Percentiles rank a stretch among this genome's conserved stretches.
These are phyloP conservation scores for Arthrobotrys entomopaga DNA, from an alignment of 2,329 filamentous ascomycete genomes.

Conservation along the genomic window DNA sequence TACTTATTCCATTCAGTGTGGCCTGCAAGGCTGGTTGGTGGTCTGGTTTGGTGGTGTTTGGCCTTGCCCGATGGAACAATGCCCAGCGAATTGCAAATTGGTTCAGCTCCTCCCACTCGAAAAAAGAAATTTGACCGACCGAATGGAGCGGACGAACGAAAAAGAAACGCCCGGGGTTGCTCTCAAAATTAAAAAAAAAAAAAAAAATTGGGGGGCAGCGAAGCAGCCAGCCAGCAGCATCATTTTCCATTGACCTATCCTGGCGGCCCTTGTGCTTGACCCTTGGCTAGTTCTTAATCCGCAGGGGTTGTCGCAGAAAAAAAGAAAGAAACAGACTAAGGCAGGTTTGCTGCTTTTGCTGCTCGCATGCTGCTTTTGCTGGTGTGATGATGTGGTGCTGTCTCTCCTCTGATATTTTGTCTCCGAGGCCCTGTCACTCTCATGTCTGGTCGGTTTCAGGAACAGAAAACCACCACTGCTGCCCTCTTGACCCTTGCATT, in stretches of 20 bases:
- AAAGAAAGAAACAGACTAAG: slow-evolving; percentile 34
- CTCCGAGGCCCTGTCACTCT: slow-evolving; percentile 41
- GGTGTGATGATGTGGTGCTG: slow-evolving; percentile 50
- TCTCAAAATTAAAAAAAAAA: slow-evolving; percentile 16
- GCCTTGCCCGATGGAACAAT: slow-evolving; percentile 52
- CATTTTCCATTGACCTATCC: slow-evolving; percentile 54
- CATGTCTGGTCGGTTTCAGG: slow-evolving; percentile 49
- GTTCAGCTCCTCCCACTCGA: slow-evolving; percentile 54
- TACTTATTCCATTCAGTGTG: too few species aligned
- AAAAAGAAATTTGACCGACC: slow-evolving; percentile 42
- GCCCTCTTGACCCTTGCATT: slow-evolving; percentile 30
- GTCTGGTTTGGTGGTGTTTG: slow-evolving; percentile 40
- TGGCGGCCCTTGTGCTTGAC: slow-evolving; percentile 51
- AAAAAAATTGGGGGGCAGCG: slow-evolving; percentile 53
- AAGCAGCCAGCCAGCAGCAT: slow-evolving; percentile 20
- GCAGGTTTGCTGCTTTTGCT: slow-evolving; percentile 38
- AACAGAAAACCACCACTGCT: slow-evolving; percentile 18
- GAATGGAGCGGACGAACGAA: slow-evolving; percentile 10
- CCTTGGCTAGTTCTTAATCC: slow-evolving; percentile 29
- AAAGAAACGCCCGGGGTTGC: slow-evolving; percentile 24
- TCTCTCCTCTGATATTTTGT: slow-evolving; percentile 51
- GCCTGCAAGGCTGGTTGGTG: slow-evolving; percentile 12
- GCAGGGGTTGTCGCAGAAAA: slow-evolving; percentile 44
- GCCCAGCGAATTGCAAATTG: slow-evolving; percentile 53
- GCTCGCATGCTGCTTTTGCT: too few species aligned